Conservation (phyloP, 257 asterid species). For the Solanum clarkiae region DNA sequence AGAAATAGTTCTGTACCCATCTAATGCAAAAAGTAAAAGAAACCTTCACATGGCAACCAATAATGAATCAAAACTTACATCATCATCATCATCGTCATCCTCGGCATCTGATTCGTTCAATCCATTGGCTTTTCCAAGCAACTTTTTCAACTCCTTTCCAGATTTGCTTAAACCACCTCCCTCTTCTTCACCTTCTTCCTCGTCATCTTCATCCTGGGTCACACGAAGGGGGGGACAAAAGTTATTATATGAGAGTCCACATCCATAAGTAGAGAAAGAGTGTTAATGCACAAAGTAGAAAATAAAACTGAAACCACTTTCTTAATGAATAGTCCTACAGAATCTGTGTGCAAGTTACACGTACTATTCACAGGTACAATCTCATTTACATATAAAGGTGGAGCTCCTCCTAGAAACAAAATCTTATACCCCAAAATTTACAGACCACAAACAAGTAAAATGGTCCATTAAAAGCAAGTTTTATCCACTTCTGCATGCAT, state of each 20-base stretch:
- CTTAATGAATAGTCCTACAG: not conserved
- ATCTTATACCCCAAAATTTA: not conserved
- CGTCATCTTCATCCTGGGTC: slow-evolving; percentile 87
- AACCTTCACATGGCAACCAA: not conserved
- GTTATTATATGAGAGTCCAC: not conserved
- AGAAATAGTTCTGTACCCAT: not conserved
- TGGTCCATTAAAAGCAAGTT: not conserved
- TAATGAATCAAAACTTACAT: slow-evolving; percentile 32
- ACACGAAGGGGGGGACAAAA: not conserved
- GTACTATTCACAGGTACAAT: not conserved
- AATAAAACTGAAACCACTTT: not conserved
- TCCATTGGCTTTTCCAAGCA: slow-evolving; percentile 87
- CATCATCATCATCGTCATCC: slow-evolving; percentile 75
- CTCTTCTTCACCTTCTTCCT: slow-evolving; percentile 72
- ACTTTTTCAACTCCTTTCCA: slow-evolving; percentile 91
- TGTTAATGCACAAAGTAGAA: not conserved
- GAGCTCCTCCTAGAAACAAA: not conserved
- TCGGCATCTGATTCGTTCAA: slow-evolving; percentile 77
- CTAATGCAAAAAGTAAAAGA: not conserved
- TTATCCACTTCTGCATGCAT: not conserved
- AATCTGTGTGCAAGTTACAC: not conserved
- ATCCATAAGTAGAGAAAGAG: not conserved
- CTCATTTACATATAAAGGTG: not conserved
- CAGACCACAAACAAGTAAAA: not conserved
- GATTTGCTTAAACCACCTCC: slow-evolving; percentile 87